These are phyloP conservation scores for Cutaneotrichosporon dermatis DNA, from an alignment of 1,284 basidiomycete species.

Conservation along the genomic window DNA sequence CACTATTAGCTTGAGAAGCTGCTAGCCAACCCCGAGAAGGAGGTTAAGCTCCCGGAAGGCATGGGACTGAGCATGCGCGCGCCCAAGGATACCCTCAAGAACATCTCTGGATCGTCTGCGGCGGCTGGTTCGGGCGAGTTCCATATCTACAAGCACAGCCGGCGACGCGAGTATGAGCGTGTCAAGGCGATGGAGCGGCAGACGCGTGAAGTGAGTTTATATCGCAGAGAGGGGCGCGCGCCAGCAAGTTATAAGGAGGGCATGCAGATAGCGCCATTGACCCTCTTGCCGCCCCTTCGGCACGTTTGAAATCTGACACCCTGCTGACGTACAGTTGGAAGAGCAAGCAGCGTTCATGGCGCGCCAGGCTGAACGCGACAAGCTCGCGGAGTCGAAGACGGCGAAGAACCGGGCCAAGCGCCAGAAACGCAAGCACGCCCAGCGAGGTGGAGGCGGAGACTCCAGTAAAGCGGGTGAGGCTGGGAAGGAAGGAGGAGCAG, in stretches of 20 bases:
- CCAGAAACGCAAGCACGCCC: conserved; percentile 72
- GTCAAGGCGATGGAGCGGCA: conserved; percentile 85
- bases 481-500: too few relatives aligned
- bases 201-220: conserved; percentile 61
- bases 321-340: conserved; percentile 55
- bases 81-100: conserved; percentile 96
- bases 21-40: conserved; percentile 78
- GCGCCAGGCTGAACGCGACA: conserved; percentile 62
- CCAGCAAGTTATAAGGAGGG: too few relatives aligned
- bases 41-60: conserved; percentile 66
- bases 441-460: neutral
- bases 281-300: too few relatives aligned
- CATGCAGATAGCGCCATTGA: too few relatives aligned
- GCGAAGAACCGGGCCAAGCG: conserved; percentile 86
- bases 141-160: conserved; percentile 95
- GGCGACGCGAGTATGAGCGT: conserved; percentile 91
- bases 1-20: conserved; percentile 65
- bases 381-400: conserved; percentile 73
- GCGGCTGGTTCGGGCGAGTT: conserved; percentile 88
- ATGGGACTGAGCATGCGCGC: conserved; percentile 55
- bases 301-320: too few relatives aligned
- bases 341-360: conserved; percentile 63
- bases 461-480: too few relatives aligned
- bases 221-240: too few relatives aligned
- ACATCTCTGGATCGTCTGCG: conserved; percentile 88